Evolutionary conservation across 768 basidiomycete species (phyloP), one percentile per base, ranked within the genome.

Genomic region (Lentinula detonsa): DNA sequence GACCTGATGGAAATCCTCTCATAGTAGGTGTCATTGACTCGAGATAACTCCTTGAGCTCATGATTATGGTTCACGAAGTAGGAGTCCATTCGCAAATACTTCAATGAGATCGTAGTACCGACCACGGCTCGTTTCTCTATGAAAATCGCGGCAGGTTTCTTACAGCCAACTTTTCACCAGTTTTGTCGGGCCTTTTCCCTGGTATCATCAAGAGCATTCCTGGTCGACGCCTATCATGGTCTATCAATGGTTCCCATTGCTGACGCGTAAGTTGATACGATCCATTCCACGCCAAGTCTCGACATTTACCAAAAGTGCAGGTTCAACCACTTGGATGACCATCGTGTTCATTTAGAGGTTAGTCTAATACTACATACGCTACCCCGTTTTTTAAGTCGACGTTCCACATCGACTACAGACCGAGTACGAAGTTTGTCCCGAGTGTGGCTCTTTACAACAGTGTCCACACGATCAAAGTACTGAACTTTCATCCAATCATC

Each of bases 241-340:
- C 75, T 95, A 16, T 81, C 88, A 1, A 88, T 96, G 81, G 90
- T 93, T 18, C 92, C 93, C 4, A 81, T 93, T 64, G 91, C 91
- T 35, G 93, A 95, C 74, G 81, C 81, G 89, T 91, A 69, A 71
- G 86, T 42, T 11, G 3, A 28, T 28, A n/a, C n/a, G 9, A 13
- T 16, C 6, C 50, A n/a, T 16, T 18, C n/a, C 50, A 13, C 2
- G 31, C 7, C 18, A 5, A 34, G 28, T 51, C 23, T n/a, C 10
- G 31, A 42, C 50, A 18, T 48, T 31, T 5, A 39, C 15, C 39
- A 11, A 2, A 18, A 10, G n/a, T 63, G 3, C 63, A 91, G 90
- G 57, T 91, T 92, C 73, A 91, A 92, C 70, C 90, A 92, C 65
- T 68, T 77, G 2, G 76, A 83, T 50, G 83, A 85, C 48, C 84